Evolutionary conservation across 2,329 filamentous ascomycete genomes (phyloP).

Genomic region (Aspergillus melleus): DNA sequence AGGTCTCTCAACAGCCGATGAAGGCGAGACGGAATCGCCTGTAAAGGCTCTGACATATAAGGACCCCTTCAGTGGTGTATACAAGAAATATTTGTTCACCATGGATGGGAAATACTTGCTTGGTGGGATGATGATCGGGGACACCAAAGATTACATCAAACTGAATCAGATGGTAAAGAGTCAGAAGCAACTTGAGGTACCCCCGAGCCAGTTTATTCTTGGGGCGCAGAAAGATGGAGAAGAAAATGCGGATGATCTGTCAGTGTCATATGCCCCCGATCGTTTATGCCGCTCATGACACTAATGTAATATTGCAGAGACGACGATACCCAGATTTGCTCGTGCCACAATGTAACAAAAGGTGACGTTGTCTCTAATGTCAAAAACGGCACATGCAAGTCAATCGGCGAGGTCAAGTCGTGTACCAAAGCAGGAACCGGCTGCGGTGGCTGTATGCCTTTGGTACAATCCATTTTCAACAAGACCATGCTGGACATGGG

Average conservation of each 20-base stretch:
- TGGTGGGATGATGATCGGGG: conserved; percentile 97
- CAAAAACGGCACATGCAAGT: conserved; percentile 78
- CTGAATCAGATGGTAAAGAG: conserved; percentile 83
- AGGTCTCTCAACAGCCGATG: conserved; percentile 44
- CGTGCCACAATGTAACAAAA: conserved; percentile 90
- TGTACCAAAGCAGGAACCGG: conserved; percentile 92
- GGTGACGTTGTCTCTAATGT: conserved; percentile 71
- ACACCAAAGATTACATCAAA: conserved; percentile 87
- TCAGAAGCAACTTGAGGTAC: conserved; percentile 74
- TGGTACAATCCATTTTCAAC: conserved; percentile 88
- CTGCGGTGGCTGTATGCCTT: conserved; percentile 85
- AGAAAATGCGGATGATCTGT: conserved; percentile 72
- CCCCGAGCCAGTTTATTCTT: conserved; percentile 80
- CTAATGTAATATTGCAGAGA: conserved; percentile 42
- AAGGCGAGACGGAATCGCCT: conserved; percentile 48
- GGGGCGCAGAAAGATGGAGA: conserved; percentile 73
- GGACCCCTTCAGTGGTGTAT: conserved; percentile 82
- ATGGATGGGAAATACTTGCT: conserved; percentile 85
- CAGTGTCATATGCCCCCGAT: conserved; percentile 24
- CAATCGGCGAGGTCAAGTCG: conserved; percentile 77
- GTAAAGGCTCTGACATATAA: conserved; percentile 87
- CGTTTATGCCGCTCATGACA: neutral
- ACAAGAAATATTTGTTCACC: conserved; percentile 93
- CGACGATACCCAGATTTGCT: conserved; percentile 87
- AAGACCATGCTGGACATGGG: conserved; percentile 82